Base-by-base conservation (phyloP, 768 basidiomycete species). In the Mycena latifolia region DNA sequence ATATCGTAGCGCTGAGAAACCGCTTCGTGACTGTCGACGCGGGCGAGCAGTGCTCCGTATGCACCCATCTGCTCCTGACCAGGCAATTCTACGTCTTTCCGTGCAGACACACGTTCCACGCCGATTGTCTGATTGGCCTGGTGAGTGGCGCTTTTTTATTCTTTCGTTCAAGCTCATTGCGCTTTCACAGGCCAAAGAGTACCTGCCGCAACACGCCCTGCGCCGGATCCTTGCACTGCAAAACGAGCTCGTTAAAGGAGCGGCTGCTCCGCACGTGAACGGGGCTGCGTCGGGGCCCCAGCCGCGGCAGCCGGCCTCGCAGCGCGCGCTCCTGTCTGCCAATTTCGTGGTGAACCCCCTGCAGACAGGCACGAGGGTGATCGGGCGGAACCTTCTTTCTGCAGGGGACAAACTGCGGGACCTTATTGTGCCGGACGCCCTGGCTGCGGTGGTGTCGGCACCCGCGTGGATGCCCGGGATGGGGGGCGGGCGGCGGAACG, bases 21-120 rank as follows among this genome's bases (percentile, higher is more conserved):
- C 91, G 98, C 24, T 98, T 98, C 77, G 89, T 99, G 58, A 96
- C 96, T 0, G 89, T 99, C 57, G 93, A 97, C 67, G 85, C 90
- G 10, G 88, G 89, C 66, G 98, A 98, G 71, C 88, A 88, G 71
- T 99, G 98, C 73, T 91, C 92, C 14, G 85, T 85, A 29, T 99
- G 98, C 78, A 85, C 87, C 10, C 84, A 87, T 66, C 81, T 89
- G 37, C 83, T 99, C 55, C 79, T 98, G 57, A 92, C 89, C 25
- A 84, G 97, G 69, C 97, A 98, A 74, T 99, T 98, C 77, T 99
- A 99, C 78, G 95, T 97, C 51, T 99, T 99, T 80, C 98, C 98
- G 47, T 99, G 98, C 78, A 94, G 96, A 72, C 98, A 99, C 77
- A 88, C 90, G 18, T 99, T 99, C 87, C 98, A 99, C 79, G 95